Percentiles rank a stretch among this genome's conserved stretches.
Conservation (phyloP, 345 rosid genomes). For the rapeseed (Brassica napus) region Da-Ae NC_063448.1:11763001-11763500, state of each 20-base stretch:
- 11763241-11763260: conserved; percentile 42
- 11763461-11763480: conserved; percentile 41
- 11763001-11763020: neutral
- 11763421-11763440: conserved; percentile 8
- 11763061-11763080: neutral
- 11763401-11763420: conserved; percentile 21
- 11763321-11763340: conserved; percentile 24
- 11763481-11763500: conserved; percentile 48
- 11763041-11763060: no score
- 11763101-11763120: neutral
- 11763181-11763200: no score
- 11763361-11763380: conserved; percentile 32
- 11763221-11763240: conserved; percentile 21
- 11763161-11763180: no score
- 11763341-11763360: conserved; percentile 37
- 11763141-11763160: neutral
- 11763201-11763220: conserved; percentile 2
- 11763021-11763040: neutral
- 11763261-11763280: conserved; percentile 35
- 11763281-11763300: conserved; percentile 34
- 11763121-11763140: neutral
- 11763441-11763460: conserved; percentile 41
- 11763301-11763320: conserved; percentile 31
- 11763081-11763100: neutral
- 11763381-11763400: conserved; percentile 31